These are phyloP conservation scores for Boletellus sp. DNA, from an alignment of 1,284 basidiomycete species.

Conservation along the genomic window DNA sequence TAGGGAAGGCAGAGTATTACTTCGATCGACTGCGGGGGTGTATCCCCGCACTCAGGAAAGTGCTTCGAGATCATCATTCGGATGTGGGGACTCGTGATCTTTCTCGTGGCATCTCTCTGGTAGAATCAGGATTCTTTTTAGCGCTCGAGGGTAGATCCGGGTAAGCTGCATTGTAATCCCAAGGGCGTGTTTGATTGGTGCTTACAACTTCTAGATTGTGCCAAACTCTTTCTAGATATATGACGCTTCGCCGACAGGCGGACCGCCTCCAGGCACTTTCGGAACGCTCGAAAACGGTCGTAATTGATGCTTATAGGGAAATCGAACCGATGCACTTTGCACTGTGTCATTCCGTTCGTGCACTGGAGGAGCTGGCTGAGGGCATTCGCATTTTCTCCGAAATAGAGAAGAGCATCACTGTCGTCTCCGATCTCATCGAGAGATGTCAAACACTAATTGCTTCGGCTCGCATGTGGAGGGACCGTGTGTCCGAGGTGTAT, in stretches of 20 bases:
- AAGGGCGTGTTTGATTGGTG: neutral
- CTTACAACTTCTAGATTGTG: constrained; percentile 36
- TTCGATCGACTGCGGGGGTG: constrained; percentile 67
- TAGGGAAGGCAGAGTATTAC: constrained; percentile 59
- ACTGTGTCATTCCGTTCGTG: constrained; percentile 26
- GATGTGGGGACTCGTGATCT: constrained; percentile 87
- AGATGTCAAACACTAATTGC: constrained; percentile 24
- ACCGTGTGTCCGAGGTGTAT: constrained; percentile 25
- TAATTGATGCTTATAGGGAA: constrained; percentile 10
- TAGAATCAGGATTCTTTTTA: constrained; percentile 75
- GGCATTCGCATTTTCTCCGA: constrained; percentile 35
- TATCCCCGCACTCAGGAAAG: constrained; percentile 66
- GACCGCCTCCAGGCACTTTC: constrained; percentile 22
- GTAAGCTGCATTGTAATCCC: constrained; percentile 31
- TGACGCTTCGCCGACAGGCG: constrained; percentile 12
- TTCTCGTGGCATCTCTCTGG: constrained; percentile 71
- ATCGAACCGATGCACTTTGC: constrained; percentile 30
- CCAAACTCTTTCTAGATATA: constrained; percentile 20
- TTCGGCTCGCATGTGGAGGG: constrained; percentile 19
- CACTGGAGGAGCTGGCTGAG: constrained; percentile 41
- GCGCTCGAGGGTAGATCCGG: constrained; percentile 51
- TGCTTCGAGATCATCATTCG: constrained; percentile 68
- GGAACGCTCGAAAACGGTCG: constrained; percentile 21
- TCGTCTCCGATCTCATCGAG: constrained; percentile 30
- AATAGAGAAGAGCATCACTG: constrained; percentile 28